Evolutionary conservation across 257 asterid species (phyloP), one percentile per base, ranked within the genome.

Genomic region (Orobanche coerulescens): DNA sequence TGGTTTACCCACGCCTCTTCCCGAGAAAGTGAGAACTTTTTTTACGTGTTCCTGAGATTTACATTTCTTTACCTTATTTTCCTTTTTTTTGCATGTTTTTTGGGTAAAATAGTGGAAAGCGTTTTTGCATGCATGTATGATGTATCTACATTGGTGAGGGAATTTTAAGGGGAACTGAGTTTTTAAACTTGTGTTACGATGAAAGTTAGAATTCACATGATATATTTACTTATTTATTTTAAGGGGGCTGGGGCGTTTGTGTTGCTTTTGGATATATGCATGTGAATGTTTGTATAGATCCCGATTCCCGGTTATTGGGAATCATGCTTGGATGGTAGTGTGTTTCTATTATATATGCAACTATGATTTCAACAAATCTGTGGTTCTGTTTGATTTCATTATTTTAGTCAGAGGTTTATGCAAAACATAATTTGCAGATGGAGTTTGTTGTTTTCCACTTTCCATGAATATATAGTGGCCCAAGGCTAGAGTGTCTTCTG

Each of bases 1-100:
- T 50, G 94, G 83, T 31, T 76, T 78, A 54, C 44, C 70, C 8
- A 31, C 81, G 26, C 89, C 96, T 28, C 62, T 85, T 61, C 94
- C 96, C 4, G 87, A 88, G 67, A 81, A 71, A 82, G 96, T 85
- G 43, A 51, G 71, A 61, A 12, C 33, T 66, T 55, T 61, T 39
- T 23, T 25, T 18, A 20, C 55, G 20, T 62, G 44, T 25, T 50
- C 62, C 4, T 52, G 28, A 12, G 40, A 18, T 53, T 65, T 59
- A 6, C 16, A 1, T 23, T 10, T 60, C 5, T 65, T 49, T 10
- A 24, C 6, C 34, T 53, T 37, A 3, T 18, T 20, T 37, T 23
- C 48, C 52, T 53, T 36, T 67, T 46, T 37, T 16, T 15, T 31
- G 28, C 44, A 20, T 69, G 61, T 52, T 10, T 55, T 19, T 18